Evolutionary conservation across 805 yeast genomes (phyloP).

Genomic region (Candida saitoana): DNA sequence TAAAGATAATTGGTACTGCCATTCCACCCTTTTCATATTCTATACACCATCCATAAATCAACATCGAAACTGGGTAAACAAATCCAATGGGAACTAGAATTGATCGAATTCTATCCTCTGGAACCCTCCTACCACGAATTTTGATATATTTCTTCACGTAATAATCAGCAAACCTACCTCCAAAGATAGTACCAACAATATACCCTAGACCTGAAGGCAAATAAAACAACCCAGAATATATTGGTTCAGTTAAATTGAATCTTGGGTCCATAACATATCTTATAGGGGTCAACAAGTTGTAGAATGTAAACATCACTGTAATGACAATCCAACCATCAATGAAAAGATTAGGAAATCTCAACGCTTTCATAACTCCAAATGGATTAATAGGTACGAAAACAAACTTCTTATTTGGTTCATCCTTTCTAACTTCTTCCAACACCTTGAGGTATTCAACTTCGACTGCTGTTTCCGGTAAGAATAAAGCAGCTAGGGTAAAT

Average conservation of each 20-base stretch:
- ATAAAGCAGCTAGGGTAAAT: constrained; percentile 30
- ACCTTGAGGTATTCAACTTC: constrained; percentile 25
- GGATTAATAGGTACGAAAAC: constrained; percentile 46
- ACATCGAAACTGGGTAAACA: constrained; percentile 39
- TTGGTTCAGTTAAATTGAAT: constrained; percentile 44
- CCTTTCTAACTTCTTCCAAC: constrained; percentile 14
- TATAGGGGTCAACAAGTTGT: constrained; percentile 50
- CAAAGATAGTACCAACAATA: constrained; percentile 45
- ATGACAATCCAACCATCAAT: constrained; percentile 40
- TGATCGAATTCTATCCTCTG: constrained; percentile 50
- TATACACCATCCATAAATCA: constrained; percentile 53
- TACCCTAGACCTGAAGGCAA: constrained; percentile 56
- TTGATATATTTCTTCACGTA: constrained; percentile 41
- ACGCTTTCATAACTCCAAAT: constrained; percentile 36
- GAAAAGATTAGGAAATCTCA: constrained; percentile 40
- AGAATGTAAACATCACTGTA: constrained; percentile 47
- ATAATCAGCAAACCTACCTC: constrained; percentile 51
- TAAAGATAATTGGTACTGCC: constrained; percentile 48
- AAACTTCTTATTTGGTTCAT: constrained; percentile 24
- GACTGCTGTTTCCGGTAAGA: constrained; percentile 45
- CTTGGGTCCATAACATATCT: constrained; percentile 54
- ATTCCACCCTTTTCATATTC: constrained; percentile 50
- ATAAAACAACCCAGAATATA: constrained; percentile 51
- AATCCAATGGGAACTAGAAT: constrained; percentile 38
- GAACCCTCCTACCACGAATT: constrained; percentile 41